A percentile compares a stretch with the other conserved stretches of the same genome.
phyloP scores from a whole-genome alignment of 176 grass and related monocot genomes.

The Phyllostachys edulis region DNA sequence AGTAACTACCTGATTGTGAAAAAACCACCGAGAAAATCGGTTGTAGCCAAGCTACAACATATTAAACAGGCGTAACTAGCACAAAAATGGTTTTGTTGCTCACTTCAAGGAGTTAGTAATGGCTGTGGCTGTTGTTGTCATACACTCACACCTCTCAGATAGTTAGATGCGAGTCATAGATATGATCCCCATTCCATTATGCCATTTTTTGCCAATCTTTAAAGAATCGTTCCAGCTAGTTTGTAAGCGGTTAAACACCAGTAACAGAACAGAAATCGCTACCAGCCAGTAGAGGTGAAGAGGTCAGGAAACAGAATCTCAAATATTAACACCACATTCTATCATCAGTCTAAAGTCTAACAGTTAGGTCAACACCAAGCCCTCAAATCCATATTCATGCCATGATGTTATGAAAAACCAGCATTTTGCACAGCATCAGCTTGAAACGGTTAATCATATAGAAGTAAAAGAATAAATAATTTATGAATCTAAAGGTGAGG shows the following conservation, averaged over 20 bases:
- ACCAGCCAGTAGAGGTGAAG: not conserved
- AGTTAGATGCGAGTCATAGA: not conserved
- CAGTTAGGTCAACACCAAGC: not conserved
- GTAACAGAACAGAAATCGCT: not conserved
- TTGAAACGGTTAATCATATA: not conserved
- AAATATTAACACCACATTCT: not conserved
- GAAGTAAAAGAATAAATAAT: not conserved
- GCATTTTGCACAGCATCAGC: not conserved
- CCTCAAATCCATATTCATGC: constrained; percentile 3
- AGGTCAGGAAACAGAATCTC: not conserved
- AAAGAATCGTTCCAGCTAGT: not conserved
- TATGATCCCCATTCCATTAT: not conserved
- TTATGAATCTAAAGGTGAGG: constrained; percentile 4
- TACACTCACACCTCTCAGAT: not conserved
- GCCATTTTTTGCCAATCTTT: constrained; percentile 3
- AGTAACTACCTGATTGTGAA: not conserved
- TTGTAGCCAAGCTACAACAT: constrained; percentile 13
- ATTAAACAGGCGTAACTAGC: not conserved
- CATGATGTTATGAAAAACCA: constrained; percentile 12
- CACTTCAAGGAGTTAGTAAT: not conserved
- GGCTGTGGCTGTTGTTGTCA: not conserved
- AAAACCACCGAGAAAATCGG: not conserved
- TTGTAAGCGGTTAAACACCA: not conserved
- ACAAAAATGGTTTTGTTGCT: not conserved
- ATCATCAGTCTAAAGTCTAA: not conserved